phyloP scores from a whole-genome alignment of 164 flowering plant species.

The Vitis amurensis region DNA sequence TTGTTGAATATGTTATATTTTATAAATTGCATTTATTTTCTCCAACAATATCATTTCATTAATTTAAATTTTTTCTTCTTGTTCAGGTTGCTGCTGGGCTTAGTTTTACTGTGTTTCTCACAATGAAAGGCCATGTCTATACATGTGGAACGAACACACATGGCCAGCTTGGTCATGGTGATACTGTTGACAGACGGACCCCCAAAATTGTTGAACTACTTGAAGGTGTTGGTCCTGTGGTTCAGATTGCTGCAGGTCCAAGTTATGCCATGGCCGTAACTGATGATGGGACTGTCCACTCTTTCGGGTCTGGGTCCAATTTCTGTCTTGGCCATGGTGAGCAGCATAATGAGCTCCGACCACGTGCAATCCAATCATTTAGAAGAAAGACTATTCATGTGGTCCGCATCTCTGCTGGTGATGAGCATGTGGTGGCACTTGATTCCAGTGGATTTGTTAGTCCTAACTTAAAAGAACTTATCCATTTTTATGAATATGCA shows the following conservation, averaged over 20 bases:
- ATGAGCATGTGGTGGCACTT: conserved; percentile 95
- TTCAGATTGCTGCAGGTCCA: conserved; percentile 87
- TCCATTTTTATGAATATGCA: not conserved
- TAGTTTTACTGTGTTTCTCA: conserved; percentile 78
- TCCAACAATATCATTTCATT: not conserved
- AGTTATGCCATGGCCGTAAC: conserved; percentile 72
- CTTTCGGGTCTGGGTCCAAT: conserved; percentile 90
- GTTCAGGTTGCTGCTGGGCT: conserved; percentile 84
- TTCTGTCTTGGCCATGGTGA: conserved; percentile 98
- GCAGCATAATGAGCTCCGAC: conserved; percentile 73
- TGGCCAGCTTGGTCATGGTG: conserved; percentile 97
- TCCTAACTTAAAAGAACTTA: conserved; percentile 8
- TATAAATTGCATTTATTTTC: not conserved
- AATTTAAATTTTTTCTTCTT: conserved; percentile 11
- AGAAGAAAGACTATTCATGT: conserved; percentile 71
- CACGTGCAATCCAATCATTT: conserved; percentile 70
- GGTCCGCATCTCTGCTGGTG: conserved; percentile 84
- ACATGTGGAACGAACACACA: conserved; percentile 79
- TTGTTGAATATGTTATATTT: not conserved
- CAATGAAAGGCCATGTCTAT: conserved; percentile 76
- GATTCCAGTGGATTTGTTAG: conserved; percentile 90
- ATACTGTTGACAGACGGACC: conserved; percentile 64
- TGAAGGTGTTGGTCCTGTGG: conserved; percentile 52
- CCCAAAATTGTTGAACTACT: conserved; percentile 66
- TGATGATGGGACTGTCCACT: conserved; percentile 67